Conservation (phyloP, 2,329 filamentous ascomycete genomes). For the Colletotrichum euphorbiae region DNA sequence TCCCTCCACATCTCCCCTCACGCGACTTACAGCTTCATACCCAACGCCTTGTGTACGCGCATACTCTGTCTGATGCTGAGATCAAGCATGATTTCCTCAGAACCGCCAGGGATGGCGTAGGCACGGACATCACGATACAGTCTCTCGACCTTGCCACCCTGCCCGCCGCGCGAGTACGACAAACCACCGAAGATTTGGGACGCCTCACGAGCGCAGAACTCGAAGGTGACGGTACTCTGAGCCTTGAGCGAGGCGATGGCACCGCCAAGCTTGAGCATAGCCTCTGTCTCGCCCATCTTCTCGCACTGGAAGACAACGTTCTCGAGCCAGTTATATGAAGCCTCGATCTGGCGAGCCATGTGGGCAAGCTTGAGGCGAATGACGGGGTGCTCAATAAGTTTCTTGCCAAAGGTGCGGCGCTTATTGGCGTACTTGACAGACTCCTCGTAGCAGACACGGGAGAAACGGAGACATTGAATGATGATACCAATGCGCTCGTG, state of each 20-base stretch:
- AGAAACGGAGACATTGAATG: constrained; percentile 96
- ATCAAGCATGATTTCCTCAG: constrained; percentile 99
- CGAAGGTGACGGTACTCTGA: constrained; percentile 92
- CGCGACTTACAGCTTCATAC: constrained; percentile 86
- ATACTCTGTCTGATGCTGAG: constrained; percentile 92
- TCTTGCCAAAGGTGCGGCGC: constrained; percentile 95
- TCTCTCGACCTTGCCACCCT: constrained; percentile 94
- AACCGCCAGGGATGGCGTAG: constrained; percentile 95
- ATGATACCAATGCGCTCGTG: constrained; percentile 99
- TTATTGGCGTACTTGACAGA: constrained; percentile 97
- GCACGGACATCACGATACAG: constrained; percentile 95
- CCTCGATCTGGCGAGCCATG: constrained; percentile 98
- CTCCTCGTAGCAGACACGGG: constrained; percentile 97
- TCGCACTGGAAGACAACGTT: constrained; percentile 93
- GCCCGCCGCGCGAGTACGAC: constrained; percentile 91
- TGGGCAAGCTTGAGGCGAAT: constrained; percentile 98
- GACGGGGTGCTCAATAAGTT: constrained; percentile 94
- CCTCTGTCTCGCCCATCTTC: constrained; percentile 93
- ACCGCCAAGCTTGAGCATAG: constrained; percentile 94
- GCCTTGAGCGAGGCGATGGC: constrained; percentile 95
- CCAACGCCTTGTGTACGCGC: constrained; percentile 88
- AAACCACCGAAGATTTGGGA: constrained; percentile 97
- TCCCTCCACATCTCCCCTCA: not conserved
- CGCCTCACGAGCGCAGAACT: constrained; percentile 97
- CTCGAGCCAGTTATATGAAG: constrained; percentile 97